These are phyloP conservation scores for Russula dissimulans DNA, from an alignment of 768 basidiomycete species.

Conservation along the genomic window DNA sequence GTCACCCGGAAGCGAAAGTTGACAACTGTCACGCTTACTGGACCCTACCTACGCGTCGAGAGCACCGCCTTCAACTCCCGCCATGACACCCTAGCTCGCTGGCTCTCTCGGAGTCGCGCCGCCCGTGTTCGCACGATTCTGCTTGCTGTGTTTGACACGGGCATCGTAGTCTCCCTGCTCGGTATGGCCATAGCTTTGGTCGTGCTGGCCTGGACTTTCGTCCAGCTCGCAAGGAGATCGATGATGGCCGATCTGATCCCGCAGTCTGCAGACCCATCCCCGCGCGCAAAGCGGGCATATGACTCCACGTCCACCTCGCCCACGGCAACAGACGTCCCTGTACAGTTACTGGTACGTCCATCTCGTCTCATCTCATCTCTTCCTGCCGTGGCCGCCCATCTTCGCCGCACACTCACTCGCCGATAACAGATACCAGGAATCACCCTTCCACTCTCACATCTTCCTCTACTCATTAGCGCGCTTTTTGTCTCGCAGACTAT, in stretches of 20 bases:
- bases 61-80: conserved; percentile 12
- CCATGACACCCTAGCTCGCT: conserved; percentile 3
- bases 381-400: too few species aligned
- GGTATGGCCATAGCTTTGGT: conserved; percentile 8
- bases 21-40: conserved; percentile 1
- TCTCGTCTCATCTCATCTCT: background rate
- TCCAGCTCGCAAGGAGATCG: conserved; percentile 6
- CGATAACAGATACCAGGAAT: conserved; percentile 63
- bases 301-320: background rate
- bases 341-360: conserved; percentile 16
- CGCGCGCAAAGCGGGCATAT: background rate
- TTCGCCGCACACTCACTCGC: background rate
- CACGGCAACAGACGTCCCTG: background rate
- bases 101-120: background rate
- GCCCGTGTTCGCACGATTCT: conserved; percentile 24
- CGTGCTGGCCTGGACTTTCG: conserved; percentile 13
- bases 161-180: conserved; percentile 1
- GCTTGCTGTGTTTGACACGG: conserved; percentile 27
- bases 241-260: background rate
- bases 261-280: background rate
- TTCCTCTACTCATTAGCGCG: conserved; percentile 54
- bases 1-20: background rate
- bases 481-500: conserved; percentile 58
- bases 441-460: conserved; percentile 65
- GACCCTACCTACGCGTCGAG: conserved; percentile 12